Evolutionary conservation across 495 filamentous ascomycete genomes (phyloP), one percentile per base, ranked within the genome.

Genomic region (Oidiodendron maius): DNA sequence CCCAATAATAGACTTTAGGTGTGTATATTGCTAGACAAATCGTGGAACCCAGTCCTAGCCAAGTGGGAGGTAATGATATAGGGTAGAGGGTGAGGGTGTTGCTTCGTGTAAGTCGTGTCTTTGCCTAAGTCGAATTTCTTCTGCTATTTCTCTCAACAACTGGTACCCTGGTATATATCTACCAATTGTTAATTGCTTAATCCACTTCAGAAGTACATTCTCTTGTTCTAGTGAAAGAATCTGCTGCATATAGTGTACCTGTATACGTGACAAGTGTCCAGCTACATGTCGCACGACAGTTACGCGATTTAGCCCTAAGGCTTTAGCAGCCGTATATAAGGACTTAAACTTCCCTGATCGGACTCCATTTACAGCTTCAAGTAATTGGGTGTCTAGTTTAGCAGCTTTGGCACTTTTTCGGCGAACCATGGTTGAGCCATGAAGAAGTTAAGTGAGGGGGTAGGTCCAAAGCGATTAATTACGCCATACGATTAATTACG

Each of bases 141-240:
- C 24, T 21, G 44, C 44, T 39, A 47, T 38, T 47, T 47, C 44
- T 17, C 26, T 36, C 26, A 47, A 47, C 30, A 47, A 47, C 18
- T 21, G 44, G 24, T 47, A 22, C 30, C 44, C 28, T 37, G 18
- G 44, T 4, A 26, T 25, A 18, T 47, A 47, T 8, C 44, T 18
- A 47, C 44, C 39, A 17, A 37, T 25, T 37, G 18, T 47, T 20
- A 47, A 23, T 4, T 39, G 10, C 39, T 47, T 47, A 45, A 47
- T 47, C 32, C 26, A 47, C 21, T 47, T 36, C 8, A 47, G 30
- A 39, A 47, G 32, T 4, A 39, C 32, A 5, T 47, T 47, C 20
- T 47, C 44, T 28, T 47, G 12, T 15, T 13, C 20, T 13, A 5
- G 15, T 23, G 20, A 45, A 32, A 45, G 42, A 5, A 30, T 45